phyloP scores from a whole-genome alignment of 2,329 filamentous ascomycete genomes.

The Hypomyces rosellus region DNA sequence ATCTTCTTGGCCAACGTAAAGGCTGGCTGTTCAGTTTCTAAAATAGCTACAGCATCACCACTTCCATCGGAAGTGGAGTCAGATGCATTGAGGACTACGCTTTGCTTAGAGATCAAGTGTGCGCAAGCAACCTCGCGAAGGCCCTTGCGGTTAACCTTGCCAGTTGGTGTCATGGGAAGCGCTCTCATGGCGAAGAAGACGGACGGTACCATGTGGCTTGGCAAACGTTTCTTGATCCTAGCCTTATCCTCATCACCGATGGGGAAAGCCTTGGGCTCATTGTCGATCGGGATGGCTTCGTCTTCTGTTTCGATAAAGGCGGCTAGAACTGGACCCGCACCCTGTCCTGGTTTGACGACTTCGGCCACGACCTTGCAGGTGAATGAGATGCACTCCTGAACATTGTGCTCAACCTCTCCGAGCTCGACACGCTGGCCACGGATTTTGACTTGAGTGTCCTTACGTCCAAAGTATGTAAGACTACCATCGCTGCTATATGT shows the following conservation, averaged over 20 bases:
- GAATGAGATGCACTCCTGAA: background rate
- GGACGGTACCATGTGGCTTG: slow-evolving; percentile 35
- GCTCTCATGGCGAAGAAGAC: slow-evolving; percentile 31
- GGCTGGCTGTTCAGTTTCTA: too few species aligned
- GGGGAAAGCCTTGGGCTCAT: background rate
- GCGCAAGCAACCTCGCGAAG: background rate
- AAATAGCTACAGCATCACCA: too few species aligned
- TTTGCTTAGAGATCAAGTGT: too few species aligned
- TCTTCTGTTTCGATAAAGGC: background rate
- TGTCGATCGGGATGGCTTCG: background rate
- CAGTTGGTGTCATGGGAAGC: slow-evolving; percentile 24
- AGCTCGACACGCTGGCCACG: slow-evolving; percentile 47
- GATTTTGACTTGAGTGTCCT: slow-evolving; percentile 49
- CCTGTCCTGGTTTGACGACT: background rate
- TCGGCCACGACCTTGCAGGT: background rate
- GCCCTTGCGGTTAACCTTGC: slow-evolving; percentile 3
- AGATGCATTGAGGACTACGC: too few species aligned
- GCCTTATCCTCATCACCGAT: background rate
- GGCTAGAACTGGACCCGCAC: background rate
- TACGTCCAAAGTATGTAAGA: slow-evolving; percentile 22
- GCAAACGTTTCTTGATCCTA: slow-evolving; percentile 5
- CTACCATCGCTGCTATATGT: background rate
- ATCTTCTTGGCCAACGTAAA: too few species aligned
- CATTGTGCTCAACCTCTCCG: slow-evolving; percentile 9
- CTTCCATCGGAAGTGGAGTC: too few species aligned